These are phyloP conservation scores for Gnaphalium uliginosum DNA, from an alignment of 129 eudicot species.

Conservation along the genomic window DNA sequence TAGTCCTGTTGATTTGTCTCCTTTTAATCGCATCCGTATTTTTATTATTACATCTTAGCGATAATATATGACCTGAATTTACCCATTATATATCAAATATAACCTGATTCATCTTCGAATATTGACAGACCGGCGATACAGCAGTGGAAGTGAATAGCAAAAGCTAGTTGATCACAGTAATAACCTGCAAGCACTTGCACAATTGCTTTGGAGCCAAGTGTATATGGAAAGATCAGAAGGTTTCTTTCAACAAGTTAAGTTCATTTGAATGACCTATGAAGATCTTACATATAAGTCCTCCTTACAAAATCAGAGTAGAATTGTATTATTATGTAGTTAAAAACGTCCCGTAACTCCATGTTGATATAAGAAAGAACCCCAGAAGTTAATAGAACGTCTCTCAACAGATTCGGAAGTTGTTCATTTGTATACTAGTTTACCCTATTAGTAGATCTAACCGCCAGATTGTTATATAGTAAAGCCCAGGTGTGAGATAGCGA, in stretches of 20 bases:
- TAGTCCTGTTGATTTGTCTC: too few species aligned
- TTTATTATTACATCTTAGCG: too few species aligned
- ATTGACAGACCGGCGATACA: slow-evolving; percentile 62
- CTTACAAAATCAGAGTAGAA: slow-evolving; percentile 20
- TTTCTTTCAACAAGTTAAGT: slow-evolving; percentile 33
- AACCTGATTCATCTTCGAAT: neutral
- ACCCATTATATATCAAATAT: neutral
- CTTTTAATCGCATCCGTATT: too few species aligned
- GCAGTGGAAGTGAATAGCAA: slow-evolving; percentile 73
- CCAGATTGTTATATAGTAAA: slow-evolving; percentile 25
- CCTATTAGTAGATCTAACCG: slow-evolving; percentile 30
- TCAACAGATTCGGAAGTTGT: slow-evolving; percentile 27
- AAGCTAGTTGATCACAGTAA: slow-evolving; percentile 3
- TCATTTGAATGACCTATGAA: slow-evolving; percentile 33
- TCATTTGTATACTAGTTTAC: slow-evolving; percentile 34
- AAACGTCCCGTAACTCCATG: slow-evolving; percentile 34
- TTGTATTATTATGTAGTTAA: slow-evolving; percentile 27
- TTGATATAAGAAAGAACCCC: slow-evolving; percentile 29
- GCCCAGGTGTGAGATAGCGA: slow-evolving; percentile 29
- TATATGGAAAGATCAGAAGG: slow-evolving; percentile 37
- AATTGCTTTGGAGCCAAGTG: slow-evolving; percentile 30
- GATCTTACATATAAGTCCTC: slow-evolving; percentile 17
- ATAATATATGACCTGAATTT: too few species aligned
- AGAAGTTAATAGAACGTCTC: slow-evolving; percentile 23
- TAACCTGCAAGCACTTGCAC: slow-evolving; percentile 12